A percentile compares a stretch with the other conserved stretches of the same genome.
These are phyloP conservation scores for Casaregolazyma suthepensis DNA, from an alignment of 1,139 yeast species.

Conservation along the genomic window DNA sequence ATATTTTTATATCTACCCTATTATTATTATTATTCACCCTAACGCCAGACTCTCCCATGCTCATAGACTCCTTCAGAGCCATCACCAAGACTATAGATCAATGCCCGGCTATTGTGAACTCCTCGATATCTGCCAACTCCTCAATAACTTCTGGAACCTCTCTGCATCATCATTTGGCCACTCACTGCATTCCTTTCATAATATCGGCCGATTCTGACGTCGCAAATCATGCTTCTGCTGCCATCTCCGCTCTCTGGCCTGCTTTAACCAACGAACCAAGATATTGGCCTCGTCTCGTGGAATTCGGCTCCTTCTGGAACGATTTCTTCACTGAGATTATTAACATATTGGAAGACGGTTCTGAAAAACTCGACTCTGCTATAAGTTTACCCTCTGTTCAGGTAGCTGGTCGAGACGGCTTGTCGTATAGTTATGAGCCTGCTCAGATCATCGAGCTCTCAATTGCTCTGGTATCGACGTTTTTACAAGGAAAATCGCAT, in stretches of 20 bases:
- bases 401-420: neutral
- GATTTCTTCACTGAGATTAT: neutral
- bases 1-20: neutral
- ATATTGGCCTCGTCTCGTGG: neutral
- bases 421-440: neutral
- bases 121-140: neutral
- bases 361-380: neutral
- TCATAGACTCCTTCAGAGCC: neutral
- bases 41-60: neutral
- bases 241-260: neutral
- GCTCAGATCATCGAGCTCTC: conserved; percentile 3
- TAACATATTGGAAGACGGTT: neutral
- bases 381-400: neutral
- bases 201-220: neutral
- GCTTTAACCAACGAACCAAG: conserved; percentile 4
- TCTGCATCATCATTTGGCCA: neutral
- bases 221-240: neutral
- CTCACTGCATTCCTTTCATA: conserved; percentile 2
- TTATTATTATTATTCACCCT: neutral
- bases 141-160: neutral
- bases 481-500: neutral
- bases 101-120: neutral
- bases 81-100: neutral
- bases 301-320: neutral
- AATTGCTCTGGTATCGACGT: neutral